Conservation (phyloP, 495 filamentous ascomycete genomes). For the Penicillium egyptiacum region DNA sequence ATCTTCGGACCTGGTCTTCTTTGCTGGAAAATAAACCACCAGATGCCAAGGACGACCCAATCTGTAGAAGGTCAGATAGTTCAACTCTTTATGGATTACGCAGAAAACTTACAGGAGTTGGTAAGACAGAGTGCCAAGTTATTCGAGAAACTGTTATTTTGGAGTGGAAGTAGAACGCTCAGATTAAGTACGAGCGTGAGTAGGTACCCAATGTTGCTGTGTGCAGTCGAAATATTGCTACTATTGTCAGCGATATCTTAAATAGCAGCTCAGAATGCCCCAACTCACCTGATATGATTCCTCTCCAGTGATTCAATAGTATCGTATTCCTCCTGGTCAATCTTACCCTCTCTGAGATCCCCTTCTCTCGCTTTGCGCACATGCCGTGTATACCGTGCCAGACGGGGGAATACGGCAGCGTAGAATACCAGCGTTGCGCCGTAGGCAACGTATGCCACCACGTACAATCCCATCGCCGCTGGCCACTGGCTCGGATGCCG, state of each 20-base stretch:
- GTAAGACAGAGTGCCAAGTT: constrained; percentile 49
- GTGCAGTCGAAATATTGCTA: constrained; percentile 50
- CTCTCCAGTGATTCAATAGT: constrained; percentile 48
- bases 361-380: constrained; percentile 49
- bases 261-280: no score
- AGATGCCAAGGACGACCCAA: constrained; percentile 50
- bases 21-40: constrained; percentile 55
- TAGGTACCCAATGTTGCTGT: constrained; percentile 52
- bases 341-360: constrained; percentile 45
- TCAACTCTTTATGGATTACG: neutral
- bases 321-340: constrained; percentile 45
- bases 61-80: constrained; percentile 24
- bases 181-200: constrained; percentile 46
- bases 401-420: constrained; percentile 48
- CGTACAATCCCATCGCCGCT: constrained; percentile 48
- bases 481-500: constrained; percentile 48
- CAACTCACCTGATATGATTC: constrained; percentile 45
- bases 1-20: constrained; percentile 45
- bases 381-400: constrained; percentile 49
- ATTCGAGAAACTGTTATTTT: constrained; percentile 43
- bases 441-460: constrained; percentile 49
- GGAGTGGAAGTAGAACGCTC: constrained; percentile 45
- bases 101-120: constrained; percentile 39
- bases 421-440: constrained; percentile 51
- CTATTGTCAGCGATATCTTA: neutral